These are phyloP conservation scores for Calonectria hongkongensis DNA, from an alignment of 2,329 filamentous ascomycete genomes.

Conservation along the genomic window DNA sequence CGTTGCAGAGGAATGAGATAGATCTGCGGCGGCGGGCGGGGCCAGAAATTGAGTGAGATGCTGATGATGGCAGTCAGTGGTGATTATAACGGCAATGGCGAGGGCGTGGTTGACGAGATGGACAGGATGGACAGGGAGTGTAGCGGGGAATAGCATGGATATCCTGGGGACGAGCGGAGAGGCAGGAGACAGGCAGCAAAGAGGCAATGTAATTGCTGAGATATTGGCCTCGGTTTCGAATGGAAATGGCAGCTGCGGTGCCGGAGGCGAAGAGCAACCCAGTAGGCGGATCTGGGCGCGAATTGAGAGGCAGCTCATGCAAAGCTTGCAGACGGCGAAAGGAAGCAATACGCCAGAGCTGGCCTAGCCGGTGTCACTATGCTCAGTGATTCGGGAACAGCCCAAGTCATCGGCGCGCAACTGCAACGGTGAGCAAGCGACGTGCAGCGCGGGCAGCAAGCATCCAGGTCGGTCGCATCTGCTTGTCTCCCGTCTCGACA, in stretches of 20 bases:
- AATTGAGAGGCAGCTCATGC: neutral
- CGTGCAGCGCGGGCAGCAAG: conserved; percentile 9
- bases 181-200: conserved; percentile 20
- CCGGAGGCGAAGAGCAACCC: neutral
- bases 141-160: conserved; percentile 22
- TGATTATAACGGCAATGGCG: neutral
- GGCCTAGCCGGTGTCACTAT: conserved; percentile 1
- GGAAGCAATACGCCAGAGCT: neutral
- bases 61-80: neutral
- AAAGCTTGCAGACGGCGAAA: conserved; percentile 4
- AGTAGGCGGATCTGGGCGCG: neutral
- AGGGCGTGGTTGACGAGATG: neutral
- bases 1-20: conserved; percentile 22
- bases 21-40: conserved; percentile 22
- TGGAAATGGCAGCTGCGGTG: conserved; percentile 1
- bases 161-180: conserved; percentile 29
- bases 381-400: neutral
- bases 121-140: conserved; percentile 3
- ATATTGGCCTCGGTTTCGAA: neutral
- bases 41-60: conserved; percentile 27
- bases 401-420: conserved; percentile 18
- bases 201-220: conserved; percentile 20
- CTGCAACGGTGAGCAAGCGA: conserved; percentile 4
- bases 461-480: conserved; percentile 20
- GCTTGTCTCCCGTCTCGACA: conserved; percentile 13